These are phyloP conservation scores for Lactarius indigo DNA, from an alignment of 768 basidiomycete species.

Conservation along the genomic window DNA sequence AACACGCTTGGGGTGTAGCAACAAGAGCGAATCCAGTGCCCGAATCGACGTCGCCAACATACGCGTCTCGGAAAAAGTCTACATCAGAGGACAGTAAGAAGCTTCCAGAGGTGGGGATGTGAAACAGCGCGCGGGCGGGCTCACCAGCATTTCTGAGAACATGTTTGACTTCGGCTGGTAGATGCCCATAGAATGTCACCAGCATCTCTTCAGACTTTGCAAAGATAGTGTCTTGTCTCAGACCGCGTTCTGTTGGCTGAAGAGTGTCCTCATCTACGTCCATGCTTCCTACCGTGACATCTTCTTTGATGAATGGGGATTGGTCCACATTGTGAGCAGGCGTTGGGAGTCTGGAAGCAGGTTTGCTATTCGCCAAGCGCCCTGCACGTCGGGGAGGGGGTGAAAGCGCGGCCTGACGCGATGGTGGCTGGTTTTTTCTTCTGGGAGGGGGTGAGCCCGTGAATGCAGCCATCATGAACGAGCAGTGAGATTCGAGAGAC, in stretches of 20 bases:
- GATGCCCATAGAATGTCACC: conserved; percentile 61
- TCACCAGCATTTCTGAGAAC: conserved; percentile 64
- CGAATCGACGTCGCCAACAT: conserved; percentile 68
- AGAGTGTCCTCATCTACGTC: conserved; percentile 59
- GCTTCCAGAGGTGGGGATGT: neutral
- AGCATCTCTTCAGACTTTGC: conserved; percentile 71
- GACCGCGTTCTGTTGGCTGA: conserved; percentile 37
- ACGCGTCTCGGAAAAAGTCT: conserved; percentile 70
- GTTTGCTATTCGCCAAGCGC: conserved; percentile 32
- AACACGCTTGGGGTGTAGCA: conserved; percentile 68
- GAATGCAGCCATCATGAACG: conserved; percentile 22
- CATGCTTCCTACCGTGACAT: conserved; percentile 48
- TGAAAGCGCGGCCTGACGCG: conserved; percentile 28
- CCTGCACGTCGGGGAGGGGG: conserved; percentile 29
- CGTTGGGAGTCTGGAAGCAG: conserved; percentile 43
- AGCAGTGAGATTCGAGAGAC: neutral
- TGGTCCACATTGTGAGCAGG: conserved; percentile 35
- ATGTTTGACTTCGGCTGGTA: conserved; percentile 74
- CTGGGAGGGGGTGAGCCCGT: conserved; percentile 24
- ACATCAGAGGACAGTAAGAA: neutral
- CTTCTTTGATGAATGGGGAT: conserved; percentile 39
- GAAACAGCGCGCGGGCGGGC: conserved; percentile 21
- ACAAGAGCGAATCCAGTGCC: conserved; percentile 72
- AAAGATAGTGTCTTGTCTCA: conserved; percentile 43
- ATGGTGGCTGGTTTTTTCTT: conserved; percentile 22